phyloP scores from a whole-genome alignment of 805 yeast genomes.

The Candida glaebosa region DNA sequence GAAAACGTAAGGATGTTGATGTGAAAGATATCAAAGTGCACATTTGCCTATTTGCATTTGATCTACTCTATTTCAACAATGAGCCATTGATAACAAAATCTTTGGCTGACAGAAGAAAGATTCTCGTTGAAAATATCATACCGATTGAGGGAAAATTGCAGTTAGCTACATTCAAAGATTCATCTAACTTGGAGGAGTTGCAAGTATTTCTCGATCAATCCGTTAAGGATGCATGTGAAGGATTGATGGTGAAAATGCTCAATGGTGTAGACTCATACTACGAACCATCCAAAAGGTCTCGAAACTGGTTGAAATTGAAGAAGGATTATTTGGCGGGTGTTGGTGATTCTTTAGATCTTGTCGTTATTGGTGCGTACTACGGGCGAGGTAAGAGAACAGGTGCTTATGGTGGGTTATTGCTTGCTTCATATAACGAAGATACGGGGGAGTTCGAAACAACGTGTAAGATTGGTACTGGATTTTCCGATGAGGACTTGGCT shows the following conservation, averaged over 20 bases:
- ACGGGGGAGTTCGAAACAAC: conserved; percentile 92
- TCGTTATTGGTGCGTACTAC: conserved; percentile 88
- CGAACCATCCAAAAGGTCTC: conserved; percentile 91
- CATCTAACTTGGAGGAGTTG: conserved; percentile 69
- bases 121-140: conserved; percentile 53
- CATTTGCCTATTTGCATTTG: conserved; percentile 92
- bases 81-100: conserved; percentile 65
- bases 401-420: conserved; percentile 87
- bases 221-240: conserved; percentile 88
- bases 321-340: conserved; percentile 94
- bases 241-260: conserved; percentile 89
- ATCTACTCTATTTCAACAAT: conserved; percentile 71
- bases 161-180: conserved; percentile 72
- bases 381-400: conserved; percentile 97
- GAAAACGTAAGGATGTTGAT: conserved; percentile 91
- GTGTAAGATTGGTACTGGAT: conserved; percentile 97
- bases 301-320: conserved; percentile 93
- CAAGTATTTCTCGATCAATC: conserved; percentile 85
- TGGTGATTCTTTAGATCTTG: conserved; percentile 92
- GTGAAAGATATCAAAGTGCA: conserved; percentile 84
- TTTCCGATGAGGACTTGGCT: conserved; percentile 76
- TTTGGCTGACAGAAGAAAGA: conserved; percentile 64
- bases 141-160: conserved; percentile 74
- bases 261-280: conserved; percentile 78
- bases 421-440: conserved; percentile 88